Evolutionary conservation across 2,329 filamentous ascomycete species (phyloP), one percentile per base, ranked within the genome.

Genomic region (Aureobasidium sp.): DNA sequence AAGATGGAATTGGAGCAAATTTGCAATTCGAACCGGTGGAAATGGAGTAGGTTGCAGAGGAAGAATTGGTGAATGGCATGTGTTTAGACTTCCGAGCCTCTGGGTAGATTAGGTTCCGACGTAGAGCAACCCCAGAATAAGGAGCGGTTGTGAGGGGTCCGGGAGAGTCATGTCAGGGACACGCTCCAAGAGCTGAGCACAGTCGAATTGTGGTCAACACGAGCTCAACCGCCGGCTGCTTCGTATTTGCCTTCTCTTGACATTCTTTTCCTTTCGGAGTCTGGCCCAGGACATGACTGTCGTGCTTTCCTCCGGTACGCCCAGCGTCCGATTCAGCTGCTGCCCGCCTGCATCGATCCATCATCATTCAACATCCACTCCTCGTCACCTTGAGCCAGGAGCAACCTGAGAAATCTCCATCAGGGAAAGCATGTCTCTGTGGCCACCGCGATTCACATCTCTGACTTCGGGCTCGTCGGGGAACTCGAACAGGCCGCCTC

Each of bases 361-460:
- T 27, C 34, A 37, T 39, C 17, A 15, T 32, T 42, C 37, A 17
- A n/a, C n/a, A 29, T n/a, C 26, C 39, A 39, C 13, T 27, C 13
- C 0, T 26, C 39, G 39, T 34, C 53, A 36, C 20, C 8, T 42
- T 26, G 51, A 55, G 36, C 36, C 51, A 55, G 51, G 51, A 42
- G 51, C 51, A 17, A 55, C 51, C 20, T 55, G 51, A 55, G 36
- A 15, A 36, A 29, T 23, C 51, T 13, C 9, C 27, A 32, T 32
- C 46, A n/a, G 41, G 27, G 39, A 44, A 29, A 58, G 8, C 60
- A 67, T 67, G 66, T 64, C 66, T 63, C 63, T 64, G 57, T 67
- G 65, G 66, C 61, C 65, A 20, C 42, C 65, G 39, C 66, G 66
- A 36, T 62, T 67, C 46, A 61, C 66, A 44, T 63, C 51, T 39